These are phyloP conservation scores for Mortierella alpina DNA, from an alignment of 192 early-diverging fungal genomes.

Conservation along the genomic window DNA sequence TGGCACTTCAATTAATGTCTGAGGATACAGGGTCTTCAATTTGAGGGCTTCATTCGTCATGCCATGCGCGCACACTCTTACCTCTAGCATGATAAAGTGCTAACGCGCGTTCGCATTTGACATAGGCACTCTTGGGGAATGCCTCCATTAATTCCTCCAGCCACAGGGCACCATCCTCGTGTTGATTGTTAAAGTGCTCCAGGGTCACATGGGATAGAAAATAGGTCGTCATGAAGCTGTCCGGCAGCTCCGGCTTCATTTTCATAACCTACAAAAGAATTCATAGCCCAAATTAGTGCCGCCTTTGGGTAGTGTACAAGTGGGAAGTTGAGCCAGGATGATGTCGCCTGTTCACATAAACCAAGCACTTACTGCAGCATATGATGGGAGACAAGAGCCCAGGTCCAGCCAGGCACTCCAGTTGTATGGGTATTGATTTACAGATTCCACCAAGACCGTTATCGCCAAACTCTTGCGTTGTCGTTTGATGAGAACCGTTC, in stretches of 20 bases:
- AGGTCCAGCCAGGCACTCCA: constrained; percentile 95
- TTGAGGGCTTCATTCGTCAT: too few species aligned
- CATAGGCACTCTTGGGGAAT: constrained; percentile 73
- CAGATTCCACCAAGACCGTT: constrained; percentile 69
- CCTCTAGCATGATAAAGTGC: constrained; percentile 67
- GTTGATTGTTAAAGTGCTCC: constrained; percentile 58
- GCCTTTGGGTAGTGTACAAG: background rate
- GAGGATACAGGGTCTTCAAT: background rate
- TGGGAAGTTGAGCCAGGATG: background rate
- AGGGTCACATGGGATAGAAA: constrained; percentile 67
- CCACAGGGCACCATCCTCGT: constrained; percentile 30
- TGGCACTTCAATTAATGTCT: background rate
- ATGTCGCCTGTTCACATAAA: background rate
- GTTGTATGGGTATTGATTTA: constrained; percentile 81
- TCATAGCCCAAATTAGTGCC: background rate
- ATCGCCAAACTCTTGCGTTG: constrained; percentile 59
- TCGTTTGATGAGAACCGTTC: constrained; percentile 58
- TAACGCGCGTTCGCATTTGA: constrained; percentile 71
- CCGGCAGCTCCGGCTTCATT: constrained; percentile 30
- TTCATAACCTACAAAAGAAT: constrained; percentile 13
- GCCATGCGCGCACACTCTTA: background rate
- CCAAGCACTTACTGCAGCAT: constrained; percentile 35
- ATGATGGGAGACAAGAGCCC: constrained; percentile 59
- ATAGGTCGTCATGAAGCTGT: constrained; percentile 53
- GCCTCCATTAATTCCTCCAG: constrained; percentile 58